These are phyloP conservation scores for Nicotiana sylvestris DNA, from an alignment of 257 asterid species.

Conservation along the genomic window DNA sequence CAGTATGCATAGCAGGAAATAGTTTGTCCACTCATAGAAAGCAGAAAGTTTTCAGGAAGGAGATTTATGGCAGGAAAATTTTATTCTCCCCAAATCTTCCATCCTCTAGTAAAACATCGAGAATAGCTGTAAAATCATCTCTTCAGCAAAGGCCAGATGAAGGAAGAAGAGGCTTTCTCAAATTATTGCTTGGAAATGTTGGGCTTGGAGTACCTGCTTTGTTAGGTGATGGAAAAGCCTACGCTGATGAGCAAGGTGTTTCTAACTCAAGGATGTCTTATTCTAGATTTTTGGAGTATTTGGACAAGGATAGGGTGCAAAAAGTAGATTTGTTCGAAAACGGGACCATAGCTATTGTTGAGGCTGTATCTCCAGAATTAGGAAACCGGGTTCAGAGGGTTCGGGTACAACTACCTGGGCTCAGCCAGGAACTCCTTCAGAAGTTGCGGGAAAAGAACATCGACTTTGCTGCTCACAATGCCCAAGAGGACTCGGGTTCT, in stretches of 20 bases:
- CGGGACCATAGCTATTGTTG: conserved; percentile 93
- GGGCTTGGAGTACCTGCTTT: conserved; percentile 62
- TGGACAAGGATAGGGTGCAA: conserved; percentile 79
- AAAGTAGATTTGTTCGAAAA: conserved; percentile 88
- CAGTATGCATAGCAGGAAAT: conserved; percentile 76
- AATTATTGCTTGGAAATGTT: conserved; percentile 65
- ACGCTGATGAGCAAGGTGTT: conserved; percentile 88
- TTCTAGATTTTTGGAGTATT: conserved; percentile 91
- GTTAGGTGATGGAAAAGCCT: conserved; percentile 56
- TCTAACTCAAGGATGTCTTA: conserved; percentile 96
- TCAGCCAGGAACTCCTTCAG: conserved; percentile 96
- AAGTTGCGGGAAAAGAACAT: conserved; percentile 88
- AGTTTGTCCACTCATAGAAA: conserved; percentile 38
- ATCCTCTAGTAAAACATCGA: conserved; percentile 39
- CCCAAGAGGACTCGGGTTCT: conserved; percentile 94
- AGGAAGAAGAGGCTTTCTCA: conserved; percentile 76
- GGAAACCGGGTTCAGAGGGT: conserved; percentile 91
- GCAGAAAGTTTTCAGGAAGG: conserved; percentile 45
- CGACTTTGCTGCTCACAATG: conserved; percentile 93
- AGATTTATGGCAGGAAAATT: conserved; percentile 49
- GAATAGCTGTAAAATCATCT: conserved; percentile 38
- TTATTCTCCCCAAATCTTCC: conserved; percentile 46
- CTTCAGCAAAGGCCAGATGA: conserved; percentile 38
- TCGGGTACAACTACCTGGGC: conserved; percentile 94
- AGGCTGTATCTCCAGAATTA: conserved; percentile 84